Evolutionary conservation across 768 basidiomycete species (phyloP).

Genomic region (Tremella yokohamensis): DNA sequence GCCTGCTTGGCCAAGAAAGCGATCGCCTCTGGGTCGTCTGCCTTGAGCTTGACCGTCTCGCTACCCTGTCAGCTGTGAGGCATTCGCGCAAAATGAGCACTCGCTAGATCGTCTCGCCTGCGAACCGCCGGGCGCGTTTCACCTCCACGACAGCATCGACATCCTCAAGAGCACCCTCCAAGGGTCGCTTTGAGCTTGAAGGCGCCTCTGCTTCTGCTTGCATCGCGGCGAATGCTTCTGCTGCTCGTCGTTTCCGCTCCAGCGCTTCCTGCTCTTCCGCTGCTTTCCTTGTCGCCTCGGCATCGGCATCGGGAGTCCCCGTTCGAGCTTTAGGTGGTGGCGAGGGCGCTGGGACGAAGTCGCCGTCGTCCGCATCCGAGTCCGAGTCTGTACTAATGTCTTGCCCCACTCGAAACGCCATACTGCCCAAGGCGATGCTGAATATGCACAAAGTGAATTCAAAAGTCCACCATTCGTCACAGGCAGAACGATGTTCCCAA

Average conservation of each 20-base stretch:
- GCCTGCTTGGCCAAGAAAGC: slow-evolving; percentile 15
- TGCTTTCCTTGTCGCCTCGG: slow-evolving; percentile 3
- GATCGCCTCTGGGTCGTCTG: slow-evolving; percentile 40
- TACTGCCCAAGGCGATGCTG: too few species aligned
- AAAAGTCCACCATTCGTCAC: too few species aligned
- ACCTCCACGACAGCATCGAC: slow-evolving; percentile 30
- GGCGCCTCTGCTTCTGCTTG: slow-evolving; percentile 10
- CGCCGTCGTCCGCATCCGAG: slow-evolving; percentile 28
- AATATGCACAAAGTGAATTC: too few species aligned
- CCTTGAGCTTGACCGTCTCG: slow-evolving; percentile 36
- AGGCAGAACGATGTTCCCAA: too few species aligned
- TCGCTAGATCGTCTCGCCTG: slow-evolving; percentile 44
- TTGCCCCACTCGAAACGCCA: too few species aligned
- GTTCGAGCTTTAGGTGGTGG: slow-evolving; percentile 18
- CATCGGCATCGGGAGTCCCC: background rate
- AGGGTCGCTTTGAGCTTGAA: background rate
- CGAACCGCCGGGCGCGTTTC: slow-evolving; percentile 38
- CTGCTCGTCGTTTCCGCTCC: slow-evolving; percentile 25
- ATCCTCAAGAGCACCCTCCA: background rate
- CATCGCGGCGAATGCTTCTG: slow-evolving; percentile 30
- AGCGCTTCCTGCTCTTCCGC: slow-evolving; percentile 20
- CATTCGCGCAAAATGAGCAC: slow-evolving; percentile 4
- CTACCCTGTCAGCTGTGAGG: slow-evolving; percentile 18
- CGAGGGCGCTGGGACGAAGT: slow-evolving; percentile 28
- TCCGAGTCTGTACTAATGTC: background rate